Percentiles rank a stretch among this genome's conserved stretches.
These are phyloP conservation scores for Nannochloropsis gaditana DNA, from an alignment of 108 stramenopile species.

Conservation along the genomic window DNA sequence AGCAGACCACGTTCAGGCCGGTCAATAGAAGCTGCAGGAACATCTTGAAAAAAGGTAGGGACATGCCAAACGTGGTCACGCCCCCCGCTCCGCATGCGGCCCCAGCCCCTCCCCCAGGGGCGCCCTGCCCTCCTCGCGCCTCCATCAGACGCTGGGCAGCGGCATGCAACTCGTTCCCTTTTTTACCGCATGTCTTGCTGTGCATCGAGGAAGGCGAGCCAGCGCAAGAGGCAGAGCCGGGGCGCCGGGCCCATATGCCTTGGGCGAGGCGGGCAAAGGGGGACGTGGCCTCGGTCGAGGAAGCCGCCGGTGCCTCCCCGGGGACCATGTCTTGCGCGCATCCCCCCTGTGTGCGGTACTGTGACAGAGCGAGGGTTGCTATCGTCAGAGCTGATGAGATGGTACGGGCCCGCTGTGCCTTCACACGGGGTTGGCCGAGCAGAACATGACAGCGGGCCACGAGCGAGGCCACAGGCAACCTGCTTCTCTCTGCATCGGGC, in stretches of 20 bases:
- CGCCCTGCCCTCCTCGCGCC: neutral
- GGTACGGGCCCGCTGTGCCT: no score
- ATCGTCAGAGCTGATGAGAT: no score
- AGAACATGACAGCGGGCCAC: no score
- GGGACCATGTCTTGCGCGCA: conserved; percentile 29
- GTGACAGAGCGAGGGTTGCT: neutral
- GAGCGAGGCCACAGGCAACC: no score
- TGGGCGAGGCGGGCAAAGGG: neutral
- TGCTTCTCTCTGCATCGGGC: no score
- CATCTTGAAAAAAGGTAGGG: conserved; percentile 29
- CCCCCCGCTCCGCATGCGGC: neutral
- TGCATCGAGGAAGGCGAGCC: neutral
- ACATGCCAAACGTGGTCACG: neutral
- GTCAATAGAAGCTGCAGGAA: conserved; percentile 40
- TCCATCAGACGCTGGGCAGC: neutral
- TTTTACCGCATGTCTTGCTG: neutral
- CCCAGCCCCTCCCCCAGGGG: neutral
- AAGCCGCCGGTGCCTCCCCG: conserved; percentile 24
- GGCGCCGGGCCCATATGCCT: neutral
- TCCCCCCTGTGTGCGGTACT: neutral
- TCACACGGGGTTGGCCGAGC: no score
- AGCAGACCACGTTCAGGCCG: conserved; percentile 42
- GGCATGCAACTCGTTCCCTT: neutral
- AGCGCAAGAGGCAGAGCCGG: neutral
- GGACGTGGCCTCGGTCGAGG: neutral